These are phyloP conservation scores for Musa itinerans DNA, from an alignment of 176 grass and related monocot genomes.

Conservation along the genomic window DNA sequence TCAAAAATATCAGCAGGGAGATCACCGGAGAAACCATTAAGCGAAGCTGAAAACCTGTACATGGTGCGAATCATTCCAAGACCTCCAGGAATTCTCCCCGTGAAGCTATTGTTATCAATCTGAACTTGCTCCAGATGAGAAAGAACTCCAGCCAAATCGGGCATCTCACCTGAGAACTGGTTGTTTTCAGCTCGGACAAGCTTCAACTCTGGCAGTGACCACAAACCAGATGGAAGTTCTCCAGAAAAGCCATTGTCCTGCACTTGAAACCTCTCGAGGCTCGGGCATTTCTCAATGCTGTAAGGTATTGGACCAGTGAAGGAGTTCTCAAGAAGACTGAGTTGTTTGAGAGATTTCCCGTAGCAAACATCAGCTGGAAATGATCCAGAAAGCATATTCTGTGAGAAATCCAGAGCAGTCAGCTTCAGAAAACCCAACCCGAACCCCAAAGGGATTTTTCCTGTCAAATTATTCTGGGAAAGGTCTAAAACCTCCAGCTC, in stretches of 20 bases:
- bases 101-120: constrained; percentile 66
- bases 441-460: constrained; percentile 39
- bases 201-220: constrained; percentile 53
- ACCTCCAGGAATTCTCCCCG: constrained; percentile 36
- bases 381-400: constrained; percentile 40
- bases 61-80: constrained; percentile 49
- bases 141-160: constrained; percentile 20
- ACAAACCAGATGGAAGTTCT: constrained; percentile 46
- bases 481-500: constrained; percentile 55
- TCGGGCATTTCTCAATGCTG: constrained; percentile 26
- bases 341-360: constrained; percentile 14
- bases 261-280: constrained; percentile 57
- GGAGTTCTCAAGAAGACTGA: constrained; percentile 25
- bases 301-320: constrained; percentile 17
- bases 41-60: constrained; percentile 66
- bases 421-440: constrained; percentile 41
- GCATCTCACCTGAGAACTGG: constrained; percentile 39
- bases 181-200: constrained; percentile 57
- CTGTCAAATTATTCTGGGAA: constrained; percentile 55
- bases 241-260: constrained; percentile 56
- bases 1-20: constrained; percentile 55
- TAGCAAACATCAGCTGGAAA: constrained; percentile 40
- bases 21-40: constrained; percentile 44
- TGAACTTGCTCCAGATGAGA: constrained; percentile 68
- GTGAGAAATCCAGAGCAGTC: constrained; percentile 41